phyloP scores from a whole-genome alignment of 441 rosid species.

The Bocquillonia castaneifolia region DNA sequence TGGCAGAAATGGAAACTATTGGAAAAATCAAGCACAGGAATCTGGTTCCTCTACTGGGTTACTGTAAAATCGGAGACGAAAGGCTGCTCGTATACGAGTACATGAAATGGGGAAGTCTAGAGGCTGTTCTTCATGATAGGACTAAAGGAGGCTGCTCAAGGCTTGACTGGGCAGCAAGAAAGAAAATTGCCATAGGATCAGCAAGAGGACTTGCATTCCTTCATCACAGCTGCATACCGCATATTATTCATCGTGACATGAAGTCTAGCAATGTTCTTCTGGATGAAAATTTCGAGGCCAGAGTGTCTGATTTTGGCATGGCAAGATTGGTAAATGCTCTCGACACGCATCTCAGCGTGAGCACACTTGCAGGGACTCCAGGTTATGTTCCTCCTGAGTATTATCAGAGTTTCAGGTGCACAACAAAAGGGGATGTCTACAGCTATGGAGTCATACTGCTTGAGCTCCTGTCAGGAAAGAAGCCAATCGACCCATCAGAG shows the following conservation, averaged over 20 bases:
- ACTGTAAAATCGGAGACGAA: constrained; percentile 91
- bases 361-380: constrained; percentile 93
- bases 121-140: constrained; percentile 67
- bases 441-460: constrained; percentile 87
- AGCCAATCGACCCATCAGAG: constrained; percentile 69
- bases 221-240: constrained; percentile 93
- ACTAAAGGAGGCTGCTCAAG: constrained; percentile 47
- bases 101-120: constrained; percentile 95
- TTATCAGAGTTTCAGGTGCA: constrained; percentile 91
- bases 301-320: constrained; percentile 96
- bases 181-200: constrained; percentile 78
- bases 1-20: constrained; percentile 97
- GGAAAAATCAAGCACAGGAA: constrained; percentile 94
- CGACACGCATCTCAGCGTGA: constrained; percentile 88
- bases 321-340: constrained; percentile 86
- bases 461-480: constrained; percentile 85
- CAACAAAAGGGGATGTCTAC: constrained; percentile 89
- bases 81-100: constrained; percentile 91
- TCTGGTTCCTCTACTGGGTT: constrained; percentile 80
- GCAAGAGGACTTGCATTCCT: constrained; percentile 96
- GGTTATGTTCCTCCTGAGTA: constrained; percentile 96
- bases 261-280: constrained; percentile 93
- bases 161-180: constrained; percentile 76
- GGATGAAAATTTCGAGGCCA: constrained; percentile 74
- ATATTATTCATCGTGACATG: constrained; percentile 93